Conservation (phyloP, 2,329 filamentous ascomycete genomes). For the Podosphaera xanthii region DNA sequence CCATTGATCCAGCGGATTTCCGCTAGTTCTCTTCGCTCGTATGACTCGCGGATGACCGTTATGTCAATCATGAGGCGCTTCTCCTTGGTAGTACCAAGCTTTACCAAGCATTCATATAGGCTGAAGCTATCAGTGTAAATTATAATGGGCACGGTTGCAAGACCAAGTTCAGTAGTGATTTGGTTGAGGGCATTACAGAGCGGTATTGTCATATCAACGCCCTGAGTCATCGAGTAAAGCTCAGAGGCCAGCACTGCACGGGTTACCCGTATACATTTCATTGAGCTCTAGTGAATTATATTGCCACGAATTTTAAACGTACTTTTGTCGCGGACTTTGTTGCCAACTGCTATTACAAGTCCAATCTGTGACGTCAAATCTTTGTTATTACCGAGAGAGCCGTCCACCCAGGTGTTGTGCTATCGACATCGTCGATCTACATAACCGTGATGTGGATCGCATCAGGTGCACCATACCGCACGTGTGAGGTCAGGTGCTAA, state of each 20-base stretch:
- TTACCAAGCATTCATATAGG: too few species aligned
- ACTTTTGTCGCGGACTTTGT: not conserved
- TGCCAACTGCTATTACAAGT: not conserved
- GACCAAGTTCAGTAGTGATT: not conserved
- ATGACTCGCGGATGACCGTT: not conserved
- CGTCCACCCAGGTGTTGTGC: not conserved
- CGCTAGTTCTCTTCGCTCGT: not conserved
- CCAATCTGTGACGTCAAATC: not conserved
- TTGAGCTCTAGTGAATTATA: not conserved
- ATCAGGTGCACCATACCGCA: too few species aligned
- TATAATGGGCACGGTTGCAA: not conserved
- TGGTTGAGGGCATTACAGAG: not conserved
- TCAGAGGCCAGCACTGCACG: not conserved
- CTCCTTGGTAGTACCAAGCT: too few species aligned
- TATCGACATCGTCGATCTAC: too few species aligned
- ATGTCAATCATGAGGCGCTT: not conserved
- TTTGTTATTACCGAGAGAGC: not conserved
- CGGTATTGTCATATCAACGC: not conserved
- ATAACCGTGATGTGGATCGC: too few species aligned
- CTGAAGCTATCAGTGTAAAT: not conserved
- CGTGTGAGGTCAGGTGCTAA: too few species aligned
- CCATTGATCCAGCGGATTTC: not conserved
- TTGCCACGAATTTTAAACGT: not conserved
- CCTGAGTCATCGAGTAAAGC: not conserved
- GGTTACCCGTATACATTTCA: not conserved